phyloP scores from a whole-genome alignment of 305 asterid genomes.

The Fraxinus latifolia region DNA sequence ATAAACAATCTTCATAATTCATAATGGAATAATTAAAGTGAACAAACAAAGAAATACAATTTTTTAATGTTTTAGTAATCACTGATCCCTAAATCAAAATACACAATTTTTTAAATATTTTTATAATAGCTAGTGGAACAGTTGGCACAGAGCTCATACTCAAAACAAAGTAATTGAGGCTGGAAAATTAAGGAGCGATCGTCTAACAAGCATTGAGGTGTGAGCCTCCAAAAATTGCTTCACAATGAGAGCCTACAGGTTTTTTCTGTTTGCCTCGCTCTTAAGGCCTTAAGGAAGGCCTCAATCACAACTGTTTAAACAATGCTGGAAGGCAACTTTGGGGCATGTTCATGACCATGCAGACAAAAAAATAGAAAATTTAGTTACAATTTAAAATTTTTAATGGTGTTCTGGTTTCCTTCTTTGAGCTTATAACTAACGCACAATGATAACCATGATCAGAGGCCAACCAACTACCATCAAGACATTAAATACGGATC shows the following conservation, averaged over 20 bases:
- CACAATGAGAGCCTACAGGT: neutral
- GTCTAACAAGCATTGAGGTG: neutral
- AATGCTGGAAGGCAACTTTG: neutral
- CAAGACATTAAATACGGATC: neutral
- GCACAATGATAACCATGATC: neutral
- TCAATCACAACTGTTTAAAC: neutral
- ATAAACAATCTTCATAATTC: neutral
- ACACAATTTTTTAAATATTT: neutral
- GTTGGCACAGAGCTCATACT: neutral
- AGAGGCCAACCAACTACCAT: neutral
- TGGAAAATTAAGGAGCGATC: neutral
- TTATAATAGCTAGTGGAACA: neutral
- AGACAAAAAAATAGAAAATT: neutral
- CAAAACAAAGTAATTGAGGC: neutral
- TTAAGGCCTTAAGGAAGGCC: neutral
- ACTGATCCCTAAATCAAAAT: neutral
- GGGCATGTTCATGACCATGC: neutral
- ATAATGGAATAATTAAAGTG: neutral
- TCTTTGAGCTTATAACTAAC: neutral
- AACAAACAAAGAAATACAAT: neutral
- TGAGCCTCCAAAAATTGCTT: neutral
- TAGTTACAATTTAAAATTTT: neutral
- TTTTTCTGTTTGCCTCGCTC: neutral
- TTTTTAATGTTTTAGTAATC: neutral
- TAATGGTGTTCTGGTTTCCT: neutral